These are phyloP conservation scores for Debaryomyces subglobosus DNA, from an alignment of 1,139 yeast species.

Conservation along the genomic window DNA sequence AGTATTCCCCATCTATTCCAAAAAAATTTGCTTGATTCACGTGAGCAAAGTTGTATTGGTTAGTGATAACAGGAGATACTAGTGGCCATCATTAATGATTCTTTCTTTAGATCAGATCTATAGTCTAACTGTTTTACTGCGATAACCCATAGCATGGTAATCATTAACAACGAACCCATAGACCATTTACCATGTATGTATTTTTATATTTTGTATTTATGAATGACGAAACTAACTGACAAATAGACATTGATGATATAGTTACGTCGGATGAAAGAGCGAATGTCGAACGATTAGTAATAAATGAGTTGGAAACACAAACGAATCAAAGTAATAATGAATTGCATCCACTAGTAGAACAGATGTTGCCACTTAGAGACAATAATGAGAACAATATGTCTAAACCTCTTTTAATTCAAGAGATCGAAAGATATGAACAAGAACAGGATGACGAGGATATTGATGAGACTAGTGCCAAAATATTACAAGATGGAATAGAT, in stretches of 20 bases:
- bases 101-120: not conserved
- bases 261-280: constrained; percentile 36
- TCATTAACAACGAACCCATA: constrained; percentile 29
- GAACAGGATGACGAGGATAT: constrained; percentile 26
- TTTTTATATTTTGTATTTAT: not conserved
- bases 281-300: constrained; percentile 38
- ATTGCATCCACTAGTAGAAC: constrained; percentile 35
- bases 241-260: constrained; percentile 29
- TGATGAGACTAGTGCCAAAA: constrained; percentile 17
- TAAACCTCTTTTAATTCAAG: constrained; percentile 25
- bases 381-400: constrained; percentile 10
- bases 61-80: not conserved
- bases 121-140: not conserved
- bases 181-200: constrained; percentile 38
- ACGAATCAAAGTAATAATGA: constrained; percentile 3
- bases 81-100: not conserved
- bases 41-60: not conserved
- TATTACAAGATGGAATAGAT: constrained; percentile 30
- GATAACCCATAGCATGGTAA: constrained; percentile 23
- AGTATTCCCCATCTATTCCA: not conserved
- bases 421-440: constrained; percentile 35
- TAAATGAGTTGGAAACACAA: constrained; percentile 27
- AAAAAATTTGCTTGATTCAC: not conserved
- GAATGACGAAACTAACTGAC: constrained; percentile 16
- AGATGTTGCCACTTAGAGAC: constrained; percentile 27